Conservation (phyloP, 306 rosid species). For the Morella rubra region DNA sequence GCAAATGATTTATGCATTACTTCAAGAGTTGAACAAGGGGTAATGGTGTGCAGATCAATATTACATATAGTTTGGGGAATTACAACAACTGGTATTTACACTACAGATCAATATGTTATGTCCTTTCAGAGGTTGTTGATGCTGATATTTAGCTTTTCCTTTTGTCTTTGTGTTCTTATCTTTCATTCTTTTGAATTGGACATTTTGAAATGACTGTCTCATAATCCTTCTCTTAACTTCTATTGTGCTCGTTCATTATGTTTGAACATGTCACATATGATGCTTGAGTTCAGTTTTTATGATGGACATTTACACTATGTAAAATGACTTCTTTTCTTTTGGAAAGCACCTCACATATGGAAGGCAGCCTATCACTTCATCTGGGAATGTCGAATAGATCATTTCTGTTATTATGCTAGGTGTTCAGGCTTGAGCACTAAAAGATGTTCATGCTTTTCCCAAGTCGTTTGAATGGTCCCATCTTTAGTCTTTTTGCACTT, state of each 20-base stretch:
- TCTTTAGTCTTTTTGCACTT: neutral
- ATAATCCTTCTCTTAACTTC: neutral
- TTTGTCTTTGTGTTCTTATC: neutral
- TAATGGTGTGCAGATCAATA: too few relatives aligned
- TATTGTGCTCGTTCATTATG: conserved; percentile 12
- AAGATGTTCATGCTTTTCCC: neutral
- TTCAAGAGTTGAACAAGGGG: too few relatives aligned
- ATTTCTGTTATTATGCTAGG: neutral
- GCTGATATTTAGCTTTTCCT: neutral
- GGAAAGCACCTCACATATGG: neutral
- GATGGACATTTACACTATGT: neutral
- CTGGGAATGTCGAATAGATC: neutral
- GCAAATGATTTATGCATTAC: too few relatives aligned
- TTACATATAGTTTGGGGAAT: too few relatives aligned
- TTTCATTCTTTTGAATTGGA: neutral
- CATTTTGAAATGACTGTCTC: neutral
- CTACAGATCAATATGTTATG: neutral
- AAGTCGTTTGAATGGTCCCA: neutral
- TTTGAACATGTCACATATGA: conserved; percentile 3
- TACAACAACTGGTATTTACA: too few relatives aligned
- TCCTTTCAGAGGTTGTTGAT: neutral
- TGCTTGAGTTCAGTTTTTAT: neutral
- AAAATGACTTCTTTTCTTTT: neutral
- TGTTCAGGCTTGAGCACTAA: neutral
- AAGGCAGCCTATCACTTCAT: neutral